These are phyloP conservation scores for Eucalyptus regnans DNA, from an alignment of 345 rosid genomes.

Conservation along the genomic window DNA sequence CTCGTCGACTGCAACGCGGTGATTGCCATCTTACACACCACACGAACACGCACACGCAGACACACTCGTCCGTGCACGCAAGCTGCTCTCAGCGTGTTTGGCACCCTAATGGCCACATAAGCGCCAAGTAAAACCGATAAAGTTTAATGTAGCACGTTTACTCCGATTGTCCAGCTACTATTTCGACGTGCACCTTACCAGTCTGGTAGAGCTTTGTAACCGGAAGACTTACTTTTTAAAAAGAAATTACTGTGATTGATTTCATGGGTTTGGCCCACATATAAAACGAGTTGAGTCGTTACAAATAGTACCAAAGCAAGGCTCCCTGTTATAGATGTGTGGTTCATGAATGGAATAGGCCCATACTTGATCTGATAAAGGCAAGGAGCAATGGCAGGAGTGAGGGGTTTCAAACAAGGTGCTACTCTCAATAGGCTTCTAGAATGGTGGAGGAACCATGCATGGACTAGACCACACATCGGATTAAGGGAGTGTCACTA, in stretches of 20 bases:
- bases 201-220: neutral
- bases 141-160: neutral
- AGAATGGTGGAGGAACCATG: neutral
- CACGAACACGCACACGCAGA: neutral
- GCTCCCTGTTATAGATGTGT: neutral
- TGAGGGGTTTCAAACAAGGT: neutral
- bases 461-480: neutral
- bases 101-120: neutral
- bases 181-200: neutral
- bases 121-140: neutral
- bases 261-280: neutral
- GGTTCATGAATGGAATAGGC: neutral
- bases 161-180: neutral
- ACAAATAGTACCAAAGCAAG: neutral
- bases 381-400: neutral
- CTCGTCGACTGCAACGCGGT: neutral
- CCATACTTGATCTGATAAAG: neutral
- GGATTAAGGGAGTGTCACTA: neutral
- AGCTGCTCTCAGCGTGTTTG: neutral
- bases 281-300: neutral
- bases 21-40: neutral
- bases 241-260: neutral
- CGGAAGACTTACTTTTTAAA: neutral
- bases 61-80: neutral
- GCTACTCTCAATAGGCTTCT: neutral